phyloP scores from a whole-genome alignment of 2,329 filamentous ascomycete species.

The Fusarium sp. region DNA sequence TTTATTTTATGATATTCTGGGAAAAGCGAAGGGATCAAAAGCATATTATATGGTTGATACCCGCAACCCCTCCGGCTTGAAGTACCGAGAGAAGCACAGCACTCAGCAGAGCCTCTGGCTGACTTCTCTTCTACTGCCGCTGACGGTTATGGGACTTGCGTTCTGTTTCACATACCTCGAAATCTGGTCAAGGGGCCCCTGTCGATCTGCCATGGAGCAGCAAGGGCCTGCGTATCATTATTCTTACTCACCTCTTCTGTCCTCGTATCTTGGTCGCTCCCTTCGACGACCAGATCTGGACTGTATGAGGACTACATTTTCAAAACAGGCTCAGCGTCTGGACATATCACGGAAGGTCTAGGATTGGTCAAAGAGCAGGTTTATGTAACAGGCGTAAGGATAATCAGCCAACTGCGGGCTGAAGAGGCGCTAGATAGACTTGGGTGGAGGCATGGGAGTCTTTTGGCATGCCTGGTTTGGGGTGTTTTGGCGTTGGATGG shows the following conservation, averaged over 20 bases:
- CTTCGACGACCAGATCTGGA: constrained; percentile 18
- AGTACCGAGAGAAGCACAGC: constrained; percentile 24
- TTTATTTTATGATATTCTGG: constrained; percentile 49
- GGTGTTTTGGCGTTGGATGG: constrained; percentile 49
- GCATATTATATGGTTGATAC: constrained; percentile 52
- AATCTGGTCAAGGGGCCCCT: constrained; percentile 32
- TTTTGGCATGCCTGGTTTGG: constrained; percentile 35
- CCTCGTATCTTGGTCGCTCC: constrained; percentile 7
- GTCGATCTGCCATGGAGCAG: constrained; percentile 27
- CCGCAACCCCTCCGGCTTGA: constrained; percentile 46
- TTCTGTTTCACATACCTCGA: constrained; percentile 46
- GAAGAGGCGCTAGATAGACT: constrained; percentile 33
- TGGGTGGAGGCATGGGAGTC: constrained; percentile 25
- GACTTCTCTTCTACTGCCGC: constrained; percentile 34
- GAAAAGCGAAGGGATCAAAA: constrained; percentile 51
- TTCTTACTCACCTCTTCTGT: constrained; percentile 28
- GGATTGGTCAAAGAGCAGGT: constrained; percentile 6
- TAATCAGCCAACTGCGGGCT: constrained; percentile 14
- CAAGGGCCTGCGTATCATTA: constrained; percentile 27
- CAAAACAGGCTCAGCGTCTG: constrained; percentile 11
- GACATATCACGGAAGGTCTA: constrained; percentile 14
- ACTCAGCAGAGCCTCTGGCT: constrained; percentile 30
- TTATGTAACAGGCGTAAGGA: constrained; percentile 22
- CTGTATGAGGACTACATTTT: constrained; percentile 17
- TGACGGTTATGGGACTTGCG: constrained; percentile 46